A percentile compares a stretch with the other conserved stretches of the same genome.
phyloP scores from a whole-genome alignment of 495 filamentous ascomycete species.

The Baudoinia panamericana region DNA sequence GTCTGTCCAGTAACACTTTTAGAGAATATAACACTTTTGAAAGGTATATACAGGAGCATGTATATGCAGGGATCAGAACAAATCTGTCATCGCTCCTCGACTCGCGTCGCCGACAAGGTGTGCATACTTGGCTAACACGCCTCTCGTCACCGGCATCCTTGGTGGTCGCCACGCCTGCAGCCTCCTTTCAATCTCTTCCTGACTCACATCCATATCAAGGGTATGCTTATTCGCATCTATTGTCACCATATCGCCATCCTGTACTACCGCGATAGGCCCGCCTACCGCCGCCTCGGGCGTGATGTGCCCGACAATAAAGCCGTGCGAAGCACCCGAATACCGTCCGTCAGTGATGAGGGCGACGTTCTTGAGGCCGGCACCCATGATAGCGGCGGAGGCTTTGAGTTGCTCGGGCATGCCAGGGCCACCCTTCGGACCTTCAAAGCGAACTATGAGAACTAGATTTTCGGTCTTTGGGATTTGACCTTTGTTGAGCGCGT shows the following conservation, averaged over 20 bases:
- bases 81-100: conserved; percentile 42
- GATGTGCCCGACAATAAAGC: conserved; percentile 93
- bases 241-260: conserved; percentile 70
- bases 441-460: conserved; percentile 88
- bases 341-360: conserved; percentile 89
- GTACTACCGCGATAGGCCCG: conserved; percentile 69
- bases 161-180: conserved; percentile 62
- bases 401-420: conserved; percentile 98
- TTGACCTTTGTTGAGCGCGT: conserved; percentile 54
- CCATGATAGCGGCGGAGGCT: conserved; percentile 82
- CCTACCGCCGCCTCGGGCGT: conserved; percentile 80
- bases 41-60: too few relatives aligned
- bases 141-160: conserved; percentile 61
- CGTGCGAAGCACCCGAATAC: conserved; percentile 81
- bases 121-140: conserved; percentile 85
- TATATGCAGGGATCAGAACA: too few relatives aligned
- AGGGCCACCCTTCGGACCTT: conserved; percentile 88
- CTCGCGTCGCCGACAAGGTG: conserved; percentile 59
- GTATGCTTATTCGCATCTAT: conserved; percentile 75
- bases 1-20: too few relatives aligned
- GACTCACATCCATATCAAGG: conserved; percentile 60
- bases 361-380: conserved; percentile 74
- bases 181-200: conserved; percentile 57
- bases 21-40: too few relatives aligned
- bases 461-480: conserved; percentile 71